phyloP scores from a whole-genome alignment of 1,139 yeast species.

The Yamadazyma diospyri region DNA sequence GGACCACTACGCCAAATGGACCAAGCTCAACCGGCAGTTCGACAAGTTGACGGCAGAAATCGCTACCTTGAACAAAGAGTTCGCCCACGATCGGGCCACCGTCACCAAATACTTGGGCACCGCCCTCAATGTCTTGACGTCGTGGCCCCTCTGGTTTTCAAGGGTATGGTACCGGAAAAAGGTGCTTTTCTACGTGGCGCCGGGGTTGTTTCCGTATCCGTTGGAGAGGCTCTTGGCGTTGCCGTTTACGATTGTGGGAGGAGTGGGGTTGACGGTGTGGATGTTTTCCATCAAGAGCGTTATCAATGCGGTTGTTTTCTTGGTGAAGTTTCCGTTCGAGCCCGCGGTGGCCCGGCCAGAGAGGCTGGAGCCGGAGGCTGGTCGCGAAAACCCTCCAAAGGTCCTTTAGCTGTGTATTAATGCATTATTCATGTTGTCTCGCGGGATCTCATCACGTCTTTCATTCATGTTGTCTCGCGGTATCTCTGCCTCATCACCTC shows the following conservation, averaged over 20 bases:
- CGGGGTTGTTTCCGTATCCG: constrained; percentile 52
- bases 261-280: constrained; percentile 52
- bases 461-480: constrained; percentile 18
- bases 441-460: too few relatives aligned
- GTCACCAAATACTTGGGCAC: constrained; percentile 31
- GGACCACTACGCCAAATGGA: constrained; percentile 95
- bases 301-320: constrained; percentile 23
- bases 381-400: too few relatives aligned
- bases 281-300: constrained; percentile 39
- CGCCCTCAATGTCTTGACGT: constrained; percentile 27
- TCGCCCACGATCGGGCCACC: constrained; percentile 34
- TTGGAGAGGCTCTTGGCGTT: constrained; percentile 58
- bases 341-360: constrained; percentile 22
- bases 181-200: constrained; percentile 61
- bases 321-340: constrained; percentile 29
- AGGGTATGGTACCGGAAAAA: constrained; percentile 56
- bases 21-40: constrained; percentile 74
- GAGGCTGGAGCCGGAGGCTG: too few relatives aligned
- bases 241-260: constrained; percentile 57
- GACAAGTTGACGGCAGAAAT: constrained; percentile 58
- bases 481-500: constrained; percentile 22
- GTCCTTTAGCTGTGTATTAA: too few relatives aligned
- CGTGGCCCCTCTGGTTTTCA: constrained; percentile 47
- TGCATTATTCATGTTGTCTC: too few relatives aligned
- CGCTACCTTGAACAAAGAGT: constrained; percentile 33